Conservation (phyloP, 2,329 filamentous ascomycete genomes). For the Penicillium sp. region DNA sequence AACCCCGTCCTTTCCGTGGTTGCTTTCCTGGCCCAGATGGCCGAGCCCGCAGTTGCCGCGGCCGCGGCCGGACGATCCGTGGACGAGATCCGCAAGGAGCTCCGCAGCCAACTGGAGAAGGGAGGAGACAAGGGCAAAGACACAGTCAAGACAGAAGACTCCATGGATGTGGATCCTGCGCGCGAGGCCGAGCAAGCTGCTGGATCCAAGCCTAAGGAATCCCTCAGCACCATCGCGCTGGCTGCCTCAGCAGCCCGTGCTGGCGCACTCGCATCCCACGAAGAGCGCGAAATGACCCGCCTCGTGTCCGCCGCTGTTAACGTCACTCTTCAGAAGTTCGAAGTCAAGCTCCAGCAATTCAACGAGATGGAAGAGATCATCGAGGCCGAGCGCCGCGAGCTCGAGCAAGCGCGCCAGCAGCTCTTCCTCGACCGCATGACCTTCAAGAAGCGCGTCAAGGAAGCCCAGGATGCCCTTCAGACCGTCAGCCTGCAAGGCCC, state of each 20-base stretch:
- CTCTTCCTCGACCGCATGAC: slow-evolving; percentile 88
- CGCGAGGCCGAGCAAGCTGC: slow-evolving; percentile 32
- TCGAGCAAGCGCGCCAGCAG: slow-evolving; percentile 89
- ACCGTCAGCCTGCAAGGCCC: slow-evolving; percentile 44
- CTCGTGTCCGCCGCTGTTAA: slow-evolving; percentile 92
- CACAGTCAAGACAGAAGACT: slow-evolving; percentile 57
- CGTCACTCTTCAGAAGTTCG: slow-evolving; percentile 90
- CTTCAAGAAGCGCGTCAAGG: slow-evolving; percentile 83
- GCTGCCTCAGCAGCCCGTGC: slow-evolving; percentile 84
- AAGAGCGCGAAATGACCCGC: slow-evolving; percentile 94
- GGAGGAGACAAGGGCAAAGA: slow-evolving; percentile 52
- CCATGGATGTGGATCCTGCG: slow-evolving; percentile 58
- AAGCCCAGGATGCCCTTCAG: slow-evolving; percentile 73
- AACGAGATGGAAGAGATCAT: slow-evolving; percentile 92
- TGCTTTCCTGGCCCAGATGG: slow-evolving; percentile 86
- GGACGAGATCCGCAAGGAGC: slow-evolving; percentile 77
- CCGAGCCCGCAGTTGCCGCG: slow-evolving; percentile 85
- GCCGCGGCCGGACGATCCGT: slow-evolving; percentile 87
- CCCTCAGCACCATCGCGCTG: slow-evolving; percentile 73
- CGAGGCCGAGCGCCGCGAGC: slow-evolving; percentile 86
- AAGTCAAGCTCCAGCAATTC: slow-evolving; percentile 94
- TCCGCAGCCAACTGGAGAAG: slow-evolving; percentile 77
- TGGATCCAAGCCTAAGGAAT: slow-evolving; percentile 49
- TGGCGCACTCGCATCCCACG: slow-evolving; percentile 86
- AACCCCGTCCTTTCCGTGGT: slow-evolving; percentile 97